Base-by-base conservation (phyloP, 2,329 filamentous ascomycete genomes). In the Colletotrichum godetiae region DNA sequence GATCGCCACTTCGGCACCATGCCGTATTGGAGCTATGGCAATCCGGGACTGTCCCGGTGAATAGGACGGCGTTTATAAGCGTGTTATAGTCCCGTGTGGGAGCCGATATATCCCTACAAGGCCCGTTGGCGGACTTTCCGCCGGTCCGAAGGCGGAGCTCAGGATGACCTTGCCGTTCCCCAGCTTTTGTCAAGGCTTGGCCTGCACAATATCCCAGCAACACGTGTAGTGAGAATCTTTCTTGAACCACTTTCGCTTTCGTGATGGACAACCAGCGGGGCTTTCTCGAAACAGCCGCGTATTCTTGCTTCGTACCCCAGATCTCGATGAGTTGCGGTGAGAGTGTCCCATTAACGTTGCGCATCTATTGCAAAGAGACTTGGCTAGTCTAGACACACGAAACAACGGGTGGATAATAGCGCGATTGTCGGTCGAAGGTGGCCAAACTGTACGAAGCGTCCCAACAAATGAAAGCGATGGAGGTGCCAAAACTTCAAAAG, bases 281-380 rank as follows among this genome's bases (percentile, higher is more conserved):
- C 60, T 33, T 10, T 24, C 60, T 52, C 67, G 56, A 73, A 70
- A 73, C 59, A 69, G 10, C 52, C 37, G 49, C 71, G 13, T 61
- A 53, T 65, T 31, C 46, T 65, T 71, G 67, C 56, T 57, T 13
- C 33, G 24, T 19, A 24, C 22, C 33, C n/a, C 33, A 49, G 46
- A 70, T 71, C 71, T 61, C 67, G 67, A 73, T 73, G 35, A 42
- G 55, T 65, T 56, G 37, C 49, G 42, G 52, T 7, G n/a, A 52
- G 15, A 49, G 46, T 46, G 27, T 72, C 66, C 55, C 33, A 37
- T 55, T n/a, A 55, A 69, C n/a, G 70, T 64, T 31, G 66, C 59
- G 59, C 33, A 49, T 60, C n/a, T 68, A 70, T 66, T 46, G 22
- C 35, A 35, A 31, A 52, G 42, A 15, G 49, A 62, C 27, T 31